These are phyloP conservation scores for Breviolum minutum DNA, from an alignment of 73 alveolate genomes.

Conservation along the genomic window DNA sequence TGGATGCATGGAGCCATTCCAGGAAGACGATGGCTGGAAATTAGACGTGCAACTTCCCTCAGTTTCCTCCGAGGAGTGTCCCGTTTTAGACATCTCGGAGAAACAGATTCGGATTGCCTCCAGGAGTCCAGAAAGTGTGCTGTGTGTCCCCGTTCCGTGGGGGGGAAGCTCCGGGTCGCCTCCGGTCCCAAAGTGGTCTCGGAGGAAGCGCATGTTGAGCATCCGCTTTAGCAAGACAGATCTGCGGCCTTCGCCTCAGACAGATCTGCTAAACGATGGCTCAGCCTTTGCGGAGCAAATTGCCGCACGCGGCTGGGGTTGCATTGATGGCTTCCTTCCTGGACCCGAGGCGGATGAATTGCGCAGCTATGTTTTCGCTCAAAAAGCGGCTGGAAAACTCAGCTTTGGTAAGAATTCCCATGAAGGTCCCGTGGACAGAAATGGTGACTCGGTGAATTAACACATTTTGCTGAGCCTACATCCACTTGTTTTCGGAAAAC, in stretches of 20 bases:
- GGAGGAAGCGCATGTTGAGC: conserved; percentile 25
- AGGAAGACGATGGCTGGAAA: not conserved
- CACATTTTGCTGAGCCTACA: not conserved
- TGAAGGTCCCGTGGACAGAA: conserved; percentile 26
- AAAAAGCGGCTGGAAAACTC: conserved; percentile 52
- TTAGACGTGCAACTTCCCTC: conserved; percentile 42
- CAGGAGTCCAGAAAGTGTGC: not conserved
- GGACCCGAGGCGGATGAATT: conserved; percentile 81
- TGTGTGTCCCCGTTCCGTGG: conserved; percentile 3
- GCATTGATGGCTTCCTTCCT: conserved; percentile 73
- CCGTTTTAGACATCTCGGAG: conserved; percentile 58
- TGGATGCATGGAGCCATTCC: no score
- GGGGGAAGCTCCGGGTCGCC: not conserved
- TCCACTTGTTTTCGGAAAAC: not conserved
- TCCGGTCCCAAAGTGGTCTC: conserved; percentile 48
- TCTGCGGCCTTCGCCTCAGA: not conserved
- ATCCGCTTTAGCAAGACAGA: not conserved
- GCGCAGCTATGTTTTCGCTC: conserved; percentile 35
- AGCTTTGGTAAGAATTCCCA: conserved; percentile 40
- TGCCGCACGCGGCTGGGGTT: conserved; percentile 60
- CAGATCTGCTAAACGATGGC: no score
- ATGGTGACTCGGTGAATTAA: not conserved
- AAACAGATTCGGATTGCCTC: not conserved
- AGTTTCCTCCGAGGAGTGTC: conserved; percentile 16
- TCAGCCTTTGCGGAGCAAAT: not conserved